Percentiles rank a stretch among this genome's conserved stretches.
phyloP scores from a whole-genome alignment of 108 stramenopile genomes.

The Parietichytrium sp. region DNA sequence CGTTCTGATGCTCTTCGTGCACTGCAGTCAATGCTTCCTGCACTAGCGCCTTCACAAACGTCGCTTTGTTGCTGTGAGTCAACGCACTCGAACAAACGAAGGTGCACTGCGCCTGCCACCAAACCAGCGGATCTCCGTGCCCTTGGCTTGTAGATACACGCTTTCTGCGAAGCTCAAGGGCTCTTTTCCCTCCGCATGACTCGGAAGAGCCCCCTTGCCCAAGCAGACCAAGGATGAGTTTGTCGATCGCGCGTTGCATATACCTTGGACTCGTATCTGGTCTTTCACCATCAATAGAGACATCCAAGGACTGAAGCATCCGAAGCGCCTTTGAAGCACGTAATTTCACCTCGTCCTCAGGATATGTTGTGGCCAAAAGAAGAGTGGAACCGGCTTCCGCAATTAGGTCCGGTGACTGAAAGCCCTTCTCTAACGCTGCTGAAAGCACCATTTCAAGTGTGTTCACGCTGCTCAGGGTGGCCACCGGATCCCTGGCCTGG shows the following conservation, averaged over 20 bases:
- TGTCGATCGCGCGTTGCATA: constrained; percentile 23
- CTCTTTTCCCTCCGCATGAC: neutral
- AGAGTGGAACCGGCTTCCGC: constrained; percentile 17
- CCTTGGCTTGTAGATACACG: neutral
- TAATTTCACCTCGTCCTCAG: neutral
- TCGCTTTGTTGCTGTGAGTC: constrained; percentile 32
- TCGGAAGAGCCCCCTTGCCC: constrained; percentile 11
- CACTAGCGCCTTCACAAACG: constrained; percentile 23
- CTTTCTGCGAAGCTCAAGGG: neutral
- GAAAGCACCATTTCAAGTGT: neutral
- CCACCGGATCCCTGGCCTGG: neutral
- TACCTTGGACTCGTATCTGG: too few species aligned
- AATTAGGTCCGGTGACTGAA: neutral
- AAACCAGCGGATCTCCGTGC: neutral
- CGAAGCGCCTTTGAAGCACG: neutral
- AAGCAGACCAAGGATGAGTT: constrained; percentile 19
- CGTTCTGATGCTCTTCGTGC: neutral
- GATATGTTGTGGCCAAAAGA: constrained; percentile 12
- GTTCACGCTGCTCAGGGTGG: neutral
- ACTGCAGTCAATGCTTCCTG: neutral
- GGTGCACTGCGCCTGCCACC: constrained; percentile 25
- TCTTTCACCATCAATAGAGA: too few species aligned
- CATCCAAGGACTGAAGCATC: neutral
- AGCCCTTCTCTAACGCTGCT: constrained; percentile 22
- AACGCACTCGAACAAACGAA: neutral